Percentiles rank a stretch among this genome's conserved stretches.
These are phyloP conservation scores for Chondrus crispus DNA, from an alignment of 23 red algal genomes.

Conservation along the genomic window DNA sequence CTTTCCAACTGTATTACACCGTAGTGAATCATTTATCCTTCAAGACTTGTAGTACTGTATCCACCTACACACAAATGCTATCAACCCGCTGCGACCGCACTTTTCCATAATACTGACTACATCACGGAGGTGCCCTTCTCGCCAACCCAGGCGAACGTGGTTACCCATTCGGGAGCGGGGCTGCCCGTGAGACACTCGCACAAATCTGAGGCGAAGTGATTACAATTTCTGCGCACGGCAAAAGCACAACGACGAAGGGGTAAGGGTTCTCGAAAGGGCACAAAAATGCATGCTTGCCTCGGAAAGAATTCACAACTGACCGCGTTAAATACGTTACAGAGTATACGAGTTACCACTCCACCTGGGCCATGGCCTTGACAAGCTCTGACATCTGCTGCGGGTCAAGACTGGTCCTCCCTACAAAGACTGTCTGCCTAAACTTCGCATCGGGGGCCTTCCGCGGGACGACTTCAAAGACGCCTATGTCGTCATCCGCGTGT, in stretches of 20 bases:
- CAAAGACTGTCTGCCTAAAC: constrained; percentile 55
- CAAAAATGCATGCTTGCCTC: too few species aligned
- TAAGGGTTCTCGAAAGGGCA: too few species aligned
- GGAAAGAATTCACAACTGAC: not conserved
- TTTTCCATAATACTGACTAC: too few species aligned
- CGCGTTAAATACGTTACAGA: constrained; percentile 30
- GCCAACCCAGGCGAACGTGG: constrained; percentile 54
- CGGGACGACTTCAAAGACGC: constrained; percentile 53
- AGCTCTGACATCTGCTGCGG: constrained; percentile 27
- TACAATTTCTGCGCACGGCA: constrained; percentile 53
- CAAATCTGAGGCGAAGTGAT: constrained; percentile 72
- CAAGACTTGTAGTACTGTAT: too few species aligned
- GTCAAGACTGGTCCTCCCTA: constrained; percentile 32
- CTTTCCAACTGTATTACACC: too few species aligned
- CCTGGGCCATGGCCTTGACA: constrained; percentile 38
- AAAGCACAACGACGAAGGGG: not conserved
- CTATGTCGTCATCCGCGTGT: constrained; percentile 40
- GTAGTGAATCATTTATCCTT: too few species aligned
- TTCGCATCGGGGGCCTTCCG: constrained; percentile 63
- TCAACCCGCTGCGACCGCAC: too few species aligned
- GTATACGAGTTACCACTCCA: constrained; percentile 68
- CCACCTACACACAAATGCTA: too few species aligned
- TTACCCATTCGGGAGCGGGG: constrained; percentile 65
- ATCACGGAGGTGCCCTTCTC: constrained; percentile 59
- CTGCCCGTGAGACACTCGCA: constrained; percentile 61